Evolutionary conservation across 352 stramenopile species (phyloP).

Genomic region (Globisporangium rhizosaccharum): DNA sequence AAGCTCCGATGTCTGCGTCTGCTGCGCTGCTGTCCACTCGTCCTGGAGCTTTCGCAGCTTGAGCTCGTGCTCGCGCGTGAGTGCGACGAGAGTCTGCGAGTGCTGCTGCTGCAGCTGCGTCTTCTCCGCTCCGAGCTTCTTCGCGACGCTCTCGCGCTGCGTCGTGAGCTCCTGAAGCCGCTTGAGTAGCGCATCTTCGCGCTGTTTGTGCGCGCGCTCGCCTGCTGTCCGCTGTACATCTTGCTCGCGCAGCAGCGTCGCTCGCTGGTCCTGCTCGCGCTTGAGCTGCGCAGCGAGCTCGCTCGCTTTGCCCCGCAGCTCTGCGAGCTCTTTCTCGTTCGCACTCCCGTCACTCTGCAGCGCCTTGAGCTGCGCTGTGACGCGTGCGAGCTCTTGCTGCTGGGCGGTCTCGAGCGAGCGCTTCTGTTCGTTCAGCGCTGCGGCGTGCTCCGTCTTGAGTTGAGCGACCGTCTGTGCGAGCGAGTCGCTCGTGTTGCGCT

Average conservation of each 20-base stretch:
- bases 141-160: conserved; percentile 27
- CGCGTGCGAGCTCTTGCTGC: conserved; percentile 7
- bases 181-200: conserved; percentile 32
- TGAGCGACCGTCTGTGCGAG: conserved; percentile 10
- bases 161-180: conserved; percentile 27
- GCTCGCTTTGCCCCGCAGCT: conserved; percentile 10
- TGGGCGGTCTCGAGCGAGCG: neutral
- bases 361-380: conserved; percentile 13
- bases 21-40: conserved; percentile 11
- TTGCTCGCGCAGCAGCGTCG: conserved; percentile 20
- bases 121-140: conserved; percentile 18
- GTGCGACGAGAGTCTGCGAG: conserved; percentile 16
- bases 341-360: neutral
- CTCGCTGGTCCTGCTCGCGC: conserved; percentile 23
- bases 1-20: conserved; percentile 16
- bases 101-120: conserved; percentile 19
- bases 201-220: conserved; percentile 35
- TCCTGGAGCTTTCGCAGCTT: conserved; percentile 11
- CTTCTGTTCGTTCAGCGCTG: conserved; percentile 2
- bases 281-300: conserved; percentile 17
- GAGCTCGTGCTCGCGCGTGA: conserved; percentile 12
- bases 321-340: conserved; percentile 16
- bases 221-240: conserved; percentile 23
- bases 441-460: conserved; percentile 7
- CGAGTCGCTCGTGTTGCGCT: conserved; percentile 7